These are phyloP conservation scores for Leptomonas pyrrhocoris DNA, from an alignment of 208 protist genomes.

Conservation along the genomic window DNA sequence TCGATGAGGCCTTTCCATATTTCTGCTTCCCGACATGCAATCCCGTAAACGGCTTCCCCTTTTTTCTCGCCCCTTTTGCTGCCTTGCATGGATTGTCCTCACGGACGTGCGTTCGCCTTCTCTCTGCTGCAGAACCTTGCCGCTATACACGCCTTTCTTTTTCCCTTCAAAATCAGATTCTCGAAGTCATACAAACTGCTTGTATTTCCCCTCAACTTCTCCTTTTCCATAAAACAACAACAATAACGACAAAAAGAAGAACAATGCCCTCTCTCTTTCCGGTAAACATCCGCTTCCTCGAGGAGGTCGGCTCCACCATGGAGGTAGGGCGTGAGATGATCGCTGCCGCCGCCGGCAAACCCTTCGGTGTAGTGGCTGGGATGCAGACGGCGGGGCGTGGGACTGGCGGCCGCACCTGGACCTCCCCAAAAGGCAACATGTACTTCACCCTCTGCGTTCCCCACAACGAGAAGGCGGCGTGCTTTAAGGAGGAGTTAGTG, in stretches of 20 bases:
- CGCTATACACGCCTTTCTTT: background rate
- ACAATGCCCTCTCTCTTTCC: slow-evolving; percentile 14
- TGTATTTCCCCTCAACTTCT: background rate
- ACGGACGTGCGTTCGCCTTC: background rate
- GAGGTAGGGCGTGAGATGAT: slow-evolving; percentile 53
- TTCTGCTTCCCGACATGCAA: no score
- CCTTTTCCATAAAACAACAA: background rate
- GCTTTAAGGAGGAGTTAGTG: slow-evolving; percentile 34
- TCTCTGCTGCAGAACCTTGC: no score
- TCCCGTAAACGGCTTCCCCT: no score
- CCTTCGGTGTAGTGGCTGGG: slow-evolving; percentile 60
- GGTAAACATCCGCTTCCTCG: slow-evolving; percentile 47
- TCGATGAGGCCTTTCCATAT: no score
- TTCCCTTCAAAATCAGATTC: background rate
- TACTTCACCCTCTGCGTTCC: slow-evolving; percentile 76
- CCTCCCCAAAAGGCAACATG: slow-evolving; percentile 75
- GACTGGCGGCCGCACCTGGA: slow-evolving; percentile 61
- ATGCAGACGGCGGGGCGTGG: slow-evolving; percentile 57
- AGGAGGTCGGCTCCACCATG: slow-evolving; percentile 65
- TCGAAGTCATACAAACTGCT: no score
- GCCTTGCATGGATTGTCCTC: no score
- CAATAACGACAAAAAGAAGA: background rate
- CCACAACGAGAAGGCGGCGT: slow-evolving; percentile 8
- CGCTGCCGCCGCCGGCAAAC: slow-evolving; percentile 14
- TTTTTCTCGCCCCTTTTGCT: no score